Evolutionary conservation across 2,329 filamentous ascomycete genomes (phyloP), one percentile per base, ranked within the genome.

Genomic region (Phoma sp.): DNA sequence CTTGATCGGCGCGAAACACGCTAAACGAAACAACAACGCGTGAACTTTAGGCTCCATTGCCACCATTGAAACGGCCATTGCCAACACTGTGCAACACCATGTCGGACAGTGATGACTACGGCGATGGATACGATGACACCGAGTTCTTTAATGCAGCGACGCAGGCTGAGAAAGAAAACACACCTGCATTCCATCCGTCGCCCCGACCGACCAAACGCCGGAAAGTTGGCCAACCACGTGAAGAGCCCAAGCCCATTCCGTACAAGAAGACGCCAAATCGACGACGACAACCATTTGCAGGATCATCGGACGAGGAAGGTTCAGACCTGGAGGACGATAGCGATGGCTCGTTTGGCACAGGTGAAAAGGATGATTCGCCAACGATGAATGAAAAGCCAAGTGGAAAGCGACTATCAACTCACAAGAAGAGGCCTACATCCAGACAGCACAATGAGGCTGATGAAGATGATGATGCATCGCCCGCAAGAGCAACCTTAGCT

Each of bases 91-190:
- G 47, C 43, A 36, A 53, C 46, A 42, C 56, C 23, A 67, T 64
- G 61, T 63, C 62, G 26, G 68, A 72, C 32, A 71, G 67, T 55
- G 84, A 89, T 33, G 85, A 87, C 38, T 89, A 85, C 66, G 85
- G 85, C 53, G 85, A 86, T 58, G 66, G 86, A 58, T 81, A 89
- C 46, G 81, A 84, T 46, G 87, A 90, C 56, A 87, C 88, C 64
- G 87, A 88, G 60, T 76, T 90, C 53, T 78, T 89, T 37, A 76
- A 82, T 29, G 87, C 82, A 6, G 79, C 86, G 18, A 85, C 83
- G 30, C 82, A 87, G 58, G 74, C 74, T 4, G 75, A 76, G 62
- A 64, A 65, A 23, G 61, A 66, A 49, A 62, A 62, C 30, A 58
- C 72, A 51, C 59, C 66, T 42, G 53, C 63, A 65, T 74, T 75